phyloP scores from a whole-genome alignment of 1,284 basidiomycete species.

The Puccinia horiana region DNA sequence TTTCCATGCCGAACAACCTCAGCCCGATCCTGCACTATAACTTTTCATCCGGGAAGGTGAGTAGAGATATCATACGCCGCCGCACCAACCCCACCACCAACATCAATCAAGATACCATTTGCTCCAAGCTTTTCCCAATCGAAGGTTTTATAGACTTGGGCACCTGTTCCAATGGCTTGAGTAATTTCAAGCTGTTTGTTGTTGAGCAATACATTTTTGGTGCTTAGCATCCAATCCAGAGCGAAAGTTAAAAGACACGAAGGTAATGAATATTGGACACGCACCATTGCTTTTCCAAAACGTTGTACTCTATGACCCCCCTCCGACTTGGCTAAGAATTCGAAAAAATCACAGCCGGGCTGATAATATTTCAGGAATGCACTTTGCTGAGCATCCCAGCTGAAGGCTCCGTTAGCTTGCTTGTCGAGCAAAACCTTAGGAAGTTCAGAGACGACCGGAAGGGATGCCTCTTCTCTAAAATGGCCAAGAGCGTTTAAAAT shows the following conservation, averaged over 20 bases:
- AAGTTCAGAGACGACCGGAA: neutral
- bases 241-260: neutral
- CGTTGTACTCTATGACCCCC: conserved; percentile 8
- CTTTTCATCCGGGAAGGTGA: conserved; percentile 20
- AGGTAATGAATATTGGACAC: neutral
- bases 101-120: conserved; percentile 12
- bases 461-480: neutral
- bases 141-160: neutral
- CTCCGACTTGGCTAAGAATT: conserved; percentile 6
- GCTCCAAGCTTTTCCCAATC: conserved; percentile 12
- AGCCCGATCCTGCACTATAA: conserved; percentile 22
- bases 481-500: neutral
- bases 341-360: conserved; percentile 1
- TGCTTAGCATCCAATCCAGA: neutral
- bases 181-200: neutral
- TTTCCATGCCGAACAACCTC: conserved; percentile 2
- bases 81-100: conserved; percentile 19
- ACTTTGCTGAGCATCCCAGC: neutral
- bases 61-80: conserved; percentile 1
- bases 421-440: conserved; percentile 20
- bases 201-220: neutral
- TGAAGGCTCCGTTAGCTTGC: neutral
- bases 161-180: neutral
- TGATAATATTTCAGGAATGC: conserved; percentile 2
- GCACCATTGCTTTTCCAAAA: conserved; percentile 24